Base-by-base conservation (phyloP, 2,329 filamentous ascomycete species). In the Pyrenochaeta sp. region DNA sequence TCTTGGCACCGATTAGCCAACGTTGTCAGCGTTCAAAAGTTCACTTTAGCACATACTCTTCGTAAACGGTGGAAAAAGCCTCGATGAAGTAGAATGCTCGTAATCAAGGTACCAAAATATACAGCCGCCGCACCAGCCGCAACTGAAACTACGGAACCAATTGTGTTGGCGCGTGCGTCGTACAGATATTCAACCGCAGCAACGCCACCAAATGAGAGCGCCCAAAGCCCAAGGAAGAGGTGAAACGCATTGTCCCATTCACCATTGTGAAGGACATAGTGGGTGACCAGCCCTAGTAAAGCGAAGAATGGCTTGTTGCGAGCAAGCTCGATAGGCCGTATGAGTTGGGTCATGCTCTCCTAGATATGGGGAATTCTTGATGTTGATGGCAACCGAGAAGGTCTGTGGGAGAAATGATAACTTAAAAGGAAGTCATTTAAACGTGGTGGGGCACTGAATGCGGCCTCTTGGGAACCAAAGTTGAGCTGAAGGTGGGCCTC, bases 31-130 rank as follows among this genome's bases (percentile, higher is more conserved):
- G 3, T 11, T 39, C 18, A 14, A 12, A 23, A 7, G 17, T 11
- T 0, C 3, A 15, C 4, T 21, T 11, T 11, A 11, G 18, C 14
- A 43, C 43, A 5, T 61, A 68, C 69, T 55, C 65, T 68, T 43
- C 61, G 67, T 10, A 79, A 63, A 3, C 73, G 74, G 47, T 79
- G 78, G 53, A 78, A 78, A 48, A 76, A 71, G 2, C 68, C 49
- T 14, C 78, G 70, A 60, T 81, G 77, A n/a, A 75, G 48, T 7
- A 68, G 20, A 15, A 79, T 77, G 53, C 76, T 79, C 7, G 58
- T 31, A 7, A 49, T 31, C 4, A 74, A 45, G 4, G 64, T 58
- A 15, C 40, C 54, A 20, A 71, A 65, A 39, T 73, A 73, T 2
- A 67, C 41, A 0, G 45, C 49, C 2, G 58, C 62, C 29, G 58